These are phyloP conservation scores for Aspergillus sparsus DNA, from an alignment of 495 filamentous ascomycete genomes.

Conservation along the genomic window DNA sequence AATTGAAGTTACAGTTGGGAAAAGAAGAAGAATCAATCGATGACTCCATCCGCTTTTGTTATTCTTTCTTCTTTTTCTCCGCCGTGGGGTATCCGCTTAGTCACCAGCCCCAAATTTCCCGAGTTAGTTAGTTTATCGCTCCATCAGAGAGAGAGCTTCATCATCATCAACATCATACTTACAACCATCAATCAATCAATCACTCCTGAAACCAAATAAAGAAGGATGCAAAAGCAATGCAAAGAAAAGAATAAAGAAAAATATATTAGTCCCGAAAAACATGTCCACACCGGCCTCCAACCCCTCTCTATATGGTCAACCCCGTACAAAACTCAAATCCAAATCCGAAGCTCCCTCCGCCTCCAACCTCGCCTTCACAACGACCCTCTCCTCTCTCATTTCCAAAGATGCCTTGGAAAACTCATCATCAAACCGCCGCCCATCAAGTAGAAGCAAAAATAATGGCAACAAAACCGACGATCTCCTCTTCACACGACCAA, in stretches of 20 bases:
- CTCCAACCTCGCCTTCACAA: slow-evolving; percentile 76
- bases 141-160: too few relatives aligned
- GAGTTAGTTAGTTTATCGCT: too few relatives aligned
- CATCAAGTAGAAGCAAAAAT: slow-evolving; percentile 24
- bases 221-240: background rate
- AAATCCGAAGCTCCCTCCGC: slow-evolving; percentile 62
- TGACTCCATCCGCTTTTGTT: slow-evolving; percentile 12
- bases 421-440: slow-evolving; percentile 47
- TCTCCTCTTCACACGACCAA: slow-evolving; percentile 63
- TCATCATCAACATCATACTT: background rate
- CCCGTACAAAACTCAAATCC: slow-evolving; percentile 54
- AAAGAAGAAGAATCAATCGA: slow-evolving; percentile 1
- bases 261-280: slow-evolving; percentile 10
- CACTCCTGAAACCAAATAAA: too few relatives aligned
- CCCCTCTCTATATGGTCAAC: slow-evolving; percentile 67
- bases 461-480: slow-evolving; percentile 62
- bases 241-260: slow-evolving; percentile 2
- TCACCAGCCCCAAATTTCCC: slow-evolving; percentile 4
- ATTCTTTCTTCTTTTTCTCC: background rate
- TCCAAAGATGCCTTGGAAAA: slow-evolving; percentile 41
- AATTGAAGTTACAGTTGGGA: slow-evolving; percentile 4
- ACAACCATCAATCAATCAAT: background rate
- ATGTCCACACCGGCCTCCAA: slow-evolving; percentile 10
- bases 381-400: slow-evolving; percentile 70
- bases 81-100: slow-evolving; percentile 19